Percentiles rank a stretch among this genome's conserved stretches.
These are phyloP conservation scores for Penicillium sclerotigenum DNA, from an alignment of 2,329 filamentous ascomycete species.

Conservation along the genomic window DNA sequence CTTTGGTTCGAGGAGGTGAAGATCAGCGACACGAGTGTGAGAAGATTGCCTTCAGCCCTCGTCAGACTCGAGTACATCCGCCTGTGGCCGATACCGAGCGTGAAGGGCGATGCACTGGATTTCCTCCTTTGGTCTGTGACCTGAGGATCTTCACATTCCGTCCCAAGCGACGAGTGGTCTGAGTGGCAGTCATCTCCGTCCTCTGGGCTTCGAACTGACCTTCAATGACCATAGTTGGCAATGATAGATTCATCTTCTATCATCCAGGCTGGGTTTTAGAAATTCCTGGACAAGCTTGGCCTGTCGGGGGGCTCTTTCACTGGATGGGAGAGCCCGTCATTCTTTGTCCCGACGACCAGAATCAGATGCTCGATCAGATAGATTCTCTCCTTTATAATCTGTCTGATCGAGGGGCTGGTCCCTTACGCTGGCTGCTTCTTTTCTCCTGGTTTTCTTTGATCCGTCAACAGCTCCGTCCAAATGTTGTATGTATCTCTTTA, in stretches of 20 bases:
- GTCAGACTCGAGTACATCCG: constrained; percentile 15
- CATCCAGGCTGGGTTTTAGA: constrained; percentile 47
- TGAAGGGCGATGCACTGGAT: constrained; percentile 28
- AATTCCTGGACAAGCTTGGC: constrained; percentile 36
- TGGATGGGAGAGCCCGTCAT: constrained; percentile 24
- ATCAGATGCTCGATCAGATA: constrained; percentile 48
- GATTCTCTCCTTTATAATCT: constrained; percentile 25
- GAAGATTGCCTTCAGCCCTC: neutral
- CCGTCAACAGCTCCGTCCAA: constrained; percentile 13
- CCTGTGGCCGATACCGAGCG: constrained; percentile 28
- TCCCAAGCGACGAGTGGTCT: constrained; percentile 7
- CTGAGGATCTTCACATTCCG: constrained; percentile 13
- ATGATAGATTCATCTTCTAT: constrained; percentile 55
- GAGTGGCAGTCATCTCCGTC: neutral
- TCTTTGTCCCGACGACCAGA: constrained; percentile 36
- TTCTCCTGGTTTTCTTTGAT: constrained; percentile 16
- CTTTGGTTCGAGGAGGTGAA: constrained; percentile 8
- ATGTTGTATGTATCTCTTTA: constrained; percentile 16
- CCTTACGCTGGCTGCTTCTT: constrained; percentile 24
- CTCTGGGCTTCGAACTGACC: neutral
- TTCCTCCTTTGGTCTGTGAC: constrained; percentile 34
- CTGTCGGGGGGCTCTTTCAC: constrained; percentile 25
- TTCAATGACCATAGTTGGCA: constrained; percentile 9
- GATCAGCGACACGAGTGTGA: constrained; percentile 2
- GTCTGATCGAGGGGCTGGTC: constrained; percentile 40